These are phyloP conservation scores for Quercus phellos DNA, from an alignment of 331 rosid genomes.

Conservation along the genomic window DNA sequence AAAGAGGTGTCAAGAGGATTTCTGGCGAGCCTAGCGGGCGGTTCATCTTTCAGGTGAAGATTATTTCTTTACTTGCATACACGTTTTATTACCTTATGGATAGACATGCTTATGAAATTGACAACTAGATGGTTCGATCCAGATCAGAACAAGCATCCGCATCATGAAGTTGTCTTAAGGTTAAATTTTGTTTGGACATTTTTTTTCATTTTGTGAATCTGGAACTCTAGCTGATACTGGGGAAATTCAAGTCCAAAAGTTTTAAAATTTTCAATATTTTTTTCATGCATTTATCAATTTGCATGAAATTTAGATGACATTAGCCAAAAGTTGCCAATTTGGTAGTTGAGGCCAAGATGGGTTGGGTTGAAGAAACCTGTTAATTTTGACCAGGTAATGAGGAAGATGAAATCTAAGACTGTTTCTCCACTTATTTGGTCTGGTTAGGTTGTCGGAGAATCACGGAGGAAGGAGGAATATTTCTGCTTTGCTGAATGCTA, in stretches of 20 bases:
- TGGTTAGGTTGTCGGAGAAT: constrained; percentile 77
- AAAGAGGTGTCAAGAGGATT: constrained; percentile 71
- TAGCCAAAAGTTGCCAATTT: neutral
- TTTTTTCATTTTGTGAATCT: neutral
- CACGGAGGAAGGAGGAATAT: constrained; percentile 73
- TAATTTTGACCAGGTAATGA: neutral
- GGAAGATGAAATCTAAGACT: neutral
- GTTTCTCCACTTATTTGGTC: neutral
- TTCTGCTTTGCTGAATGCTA: constrained; percentile 70
- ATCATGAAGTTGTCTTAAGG: neutral
- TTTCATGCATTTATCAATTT: neutral
- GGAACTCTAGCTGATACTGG: neutral
- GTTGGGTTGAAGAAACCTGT: neutral
- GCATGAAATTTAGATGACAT: neutral
- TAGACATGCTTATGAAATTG: neutral
- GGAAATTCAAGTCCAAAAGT: neutral
- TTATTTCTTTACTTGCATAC: neutral
- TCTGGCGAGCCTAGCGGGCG: constrained; percentile 71
- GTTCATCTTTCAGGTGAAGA: constrained; percentile 69
- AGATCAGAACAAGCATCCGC: neutral
- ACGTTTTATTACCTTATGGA: neutral
- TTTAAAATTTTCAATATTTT: neutral
- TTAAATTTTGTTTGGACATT: neutral
- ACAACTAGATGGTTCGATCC: neutral
- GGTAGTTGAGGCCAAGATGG: neutral